Evolutionary conservation across 129 eudicot species (phyloP), one percentile per base, ranked within the genome.

Genomic region (Dittrichia graveolens): DNA sequence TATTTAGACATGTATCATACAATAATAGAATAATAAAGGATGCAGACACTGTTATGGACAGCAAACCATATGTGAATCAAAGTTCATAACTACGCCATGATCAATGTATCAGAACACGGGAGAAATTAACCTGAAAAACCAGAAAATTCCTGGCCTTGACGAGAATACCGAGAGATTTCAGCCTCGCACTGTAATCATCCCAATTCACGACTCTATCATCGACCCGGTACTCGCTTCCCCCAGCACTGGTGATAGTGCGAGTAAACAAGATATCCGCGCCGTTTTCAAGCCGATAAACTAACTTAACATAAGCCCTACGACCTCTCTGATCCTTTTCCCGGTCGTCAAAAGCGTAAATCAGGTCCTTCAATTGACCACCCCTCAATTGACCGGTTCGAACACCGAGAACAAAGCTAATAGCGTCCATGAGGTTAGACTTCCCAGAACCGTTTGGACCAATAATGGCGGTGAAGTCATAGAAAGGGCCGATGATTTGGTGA

Each of bases 391-490:
- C 99, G 3, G 97, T 90, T 0, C 97, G 96, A 10, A 95, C 99
- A 39, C 99, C 99, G 67, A 95, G 91, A 5, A 95, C 99, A 54
- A 95, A 95, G 84, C 91, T 84, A 65, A 95, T 95, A 18, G 99
- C 99, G 84, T 95, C 99, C 99, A 95, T 95, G 9, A 95, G 84
- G 80, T 95, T 95, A 6, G 99, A 95, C 45, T 95, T 95, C 0
- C 99, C 99, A 52, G 99, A 82, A 15, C 99, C 99, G 37, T 95
- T 95, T 2, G 99, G 99, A 13, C 99, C 99, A 35, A 95, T 95
- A 4, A 95, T 90, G 47, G 99, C 99, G 8, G 99, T 95, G 86
- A 95, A 95, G 73, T 95, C 93, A 71, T 67, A 78, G 66, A 95
- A 95, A 0, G 99, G 99, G 3, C 99, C 99, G 38, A 95, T 88